Base-by-base conservation (phyloP, 2,329 filamentous ascomycete species). In the Periconia sp. region DNA sequence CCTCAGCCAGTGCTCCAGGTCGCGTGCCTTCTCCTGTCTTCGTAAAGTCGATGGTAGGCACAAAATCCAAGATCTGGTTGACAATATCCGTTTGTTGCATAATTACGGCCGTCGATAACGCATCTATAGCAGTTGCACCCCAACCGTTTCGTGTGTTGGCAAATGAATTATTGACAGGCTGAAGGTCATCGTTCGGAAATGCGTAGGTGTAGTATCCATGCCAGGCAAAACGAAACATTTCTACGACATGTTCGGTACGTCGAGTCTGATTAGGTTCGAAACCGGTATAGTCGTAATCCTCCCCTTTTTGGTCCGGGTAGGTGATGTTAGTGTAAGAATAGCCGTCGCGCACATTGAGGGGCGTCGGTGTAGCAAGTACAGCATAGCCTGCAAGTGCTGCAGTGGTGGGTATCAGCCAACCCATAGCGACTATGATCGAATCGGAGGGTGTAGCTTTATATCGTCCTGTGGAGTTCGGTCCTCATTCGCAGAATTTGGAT, bases 81-180 rank as follows among this genome's bases (percentile, higher is more conserved):
- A 78, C 70, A 57, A 86, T 85, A 23, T 86, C 83, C 2, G 77
- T 72, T 49, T 75, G 68, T 45, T 69, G 82, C 82, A 85, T 83
- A 50, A 86, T 84, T 78, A 80, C 85, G 2, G 85, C 77, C 0
- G 82, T 83, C 52, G 85, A 82, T 31, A 86, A 75, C 2, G 77
- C 71, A 59, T 86, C 84, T 37, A 86, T 77, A 49, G 33, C 77
- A 76, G 65, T 83, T 18, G 50, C 64, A 10, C 67, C 67, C 59
- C 61, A 84, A n/a, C 78, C 74, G 11, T 74, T 67, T 73, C 80
- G 68, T 11, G 61, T 59, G 27, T 65, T 61, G 23, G 45, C 27
- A 42, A 67, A 71, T n/a, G 41, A 59, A 11, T 63, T 56, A 41
- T 61, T 67, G 19, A 72, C 61, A 10, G 61, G 65, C 33, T 61